These are phyloP conservation scores for Cyclotella kingstonii DNA, from an alignment of 108 stramenopile species.

Conservation along the genomic window DNA sequence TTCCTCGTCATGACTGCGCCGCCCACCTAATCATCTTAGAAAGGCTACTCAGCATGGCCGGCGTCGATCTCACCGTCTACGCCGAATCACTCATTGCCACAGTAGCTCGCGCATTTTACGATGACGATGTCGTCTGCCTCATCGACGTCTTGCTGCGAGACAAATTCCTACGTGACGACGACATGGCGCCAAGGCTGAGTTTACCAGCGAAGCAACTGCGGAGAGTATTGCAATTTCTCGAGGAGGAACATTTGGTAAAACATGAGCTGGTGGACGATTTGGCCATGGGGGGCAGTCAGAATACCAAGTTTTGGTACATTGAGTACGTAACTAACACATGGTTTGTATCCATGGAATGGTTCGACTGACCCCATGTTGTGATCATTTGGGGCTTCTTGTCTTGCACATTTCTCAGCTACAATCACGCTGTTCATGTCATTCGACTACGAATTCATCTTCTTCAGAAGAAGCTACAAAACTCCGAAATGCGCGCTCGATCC, in stretches of 20 bases:
- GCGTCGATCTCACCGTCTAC: slow-evolving; percentile 12
- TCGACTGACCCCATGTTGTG: not conserved
- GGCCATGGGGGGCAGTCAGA: slow-evolving; percentile 75
- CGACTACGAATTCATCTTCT: slow-evolving; percentile 78
- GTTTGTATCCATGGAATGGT: not conserved
- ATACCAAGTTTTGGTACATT: slow-evolving; percentile 64
- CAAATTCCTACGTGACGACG: slow-evolving; percentile 90
- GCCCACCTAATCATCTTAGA: not conserved
- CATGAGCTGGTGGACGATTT: slow-evolving; percentile 90
- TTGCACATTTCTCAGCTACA: slow-evolving; percentile 28
- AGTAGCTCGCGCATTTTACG: slow-evolving; percentile 88
- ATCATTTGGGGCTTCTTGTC: not conserved
- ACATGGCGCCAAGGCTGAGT: slow-evolving; percentile 77
- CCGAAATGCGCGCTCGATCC: slow-evolving; percentile 69
- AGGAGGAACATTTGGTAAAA: slow-evolving; percentile 81
- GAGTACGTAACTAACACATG: slow-evolving; percentile 50
- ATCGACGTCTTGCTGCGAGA: slow-evolving; percentile 87
- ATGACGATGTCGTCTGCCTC: slow-evolving; percentile 80
- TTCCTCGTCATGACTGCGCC: too few relatives aligned
- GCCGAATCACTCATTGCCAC: slow-evolving; percentile 84
- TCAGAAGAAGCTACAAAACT: slow-evolving; percentile 62
- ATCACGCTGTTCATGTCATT: slow-evolving; percentile 82
- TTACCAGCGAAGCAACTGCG: slow-evolving; percentile 79
- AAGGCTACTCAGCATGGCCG: not conserved
- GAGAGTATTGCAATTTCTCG: slow-evolving; percentile 73